Evolutionary conservation across 768 basidiomycete species (phyloP), one percentile per base, ranked within the genome.

Genomic region (Leccinum arenicola): DNA sequence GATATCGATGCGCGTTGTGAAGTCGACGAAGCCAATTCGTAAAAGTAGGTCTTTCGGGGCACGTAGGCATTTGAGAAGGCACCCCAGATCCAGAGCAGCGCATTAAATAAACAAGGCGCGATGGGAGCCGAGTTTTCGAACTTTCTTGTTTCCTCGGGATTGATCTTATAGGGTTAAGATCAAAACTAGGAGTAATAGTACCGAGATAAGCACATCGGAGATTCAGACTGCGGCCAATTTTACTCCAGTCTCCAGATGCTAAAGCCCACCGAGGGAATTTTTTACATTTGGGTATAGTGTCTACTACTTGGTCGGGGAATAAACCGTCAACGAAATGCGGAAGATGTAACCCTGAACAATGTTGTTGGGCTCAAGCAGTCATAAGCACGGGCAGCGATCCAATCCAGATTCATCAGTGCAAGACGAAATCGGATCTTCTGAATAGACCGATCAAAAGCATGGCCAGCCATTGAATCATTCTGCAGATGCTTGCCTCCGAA

Each of bases 61-160:
- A 53, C 23, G 38, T 19, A 25, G 48, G 63, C 63, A 64, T 49
- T 47, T 52, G 53, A 48, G 58, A 61, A 64, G 31, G 63, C 35
- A 71, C 70, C 71, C 70, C 61, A 62, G 70, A 71, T 73, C 66
- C 70, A 65, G 68, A 68, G 50, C 51, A 57, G 54, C 62, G 35
- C 47, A 40, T 48, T 51, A 53, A 35, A 61, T 53, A 61, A 63
- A 66, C 57, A 29, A 23, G 54, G 61, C 3, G 29, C 35, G 56
- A 61, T 60, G 60, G 58, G 64, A 54, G 55, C 35, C 38, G 31
- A 63, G 58, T 38, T 17, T 60, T 62, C 40, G 25, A 27, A 53
- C 23, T 17, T 21, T 61, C 58, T 33, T 51, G 50, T n/a, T 65
- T 63, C 66, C 57, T 62, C 63, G 58, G 62, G 38, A 19, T 19